These are phyloP conservation scores for Mollisiaceae sp. DNA, from an alignment of 2,329 filamentous ascomycete species.

Conservation along the genomic window DNA sequence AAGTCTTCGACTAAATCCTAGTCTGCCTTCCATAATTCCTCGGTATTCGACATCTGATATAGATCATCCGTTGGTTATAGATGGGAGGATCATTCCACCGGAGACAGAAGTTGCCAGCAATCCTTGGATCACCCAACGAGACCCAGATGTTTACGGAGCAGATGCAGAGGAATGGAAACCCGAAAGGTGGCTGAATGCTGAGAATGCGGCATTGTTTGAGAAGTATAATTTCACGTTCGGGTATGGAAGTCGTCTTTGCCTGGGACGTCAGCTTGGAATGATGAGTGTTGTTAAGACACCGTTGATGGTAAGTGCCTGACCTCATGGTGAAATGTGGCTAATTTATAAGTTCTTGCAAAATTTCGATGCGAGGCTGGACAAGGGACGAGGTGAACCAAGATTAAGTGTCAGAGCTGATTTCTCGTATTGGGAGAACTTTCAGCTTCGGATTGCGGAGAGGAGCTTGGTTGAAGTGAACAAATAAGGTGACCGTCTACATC, in stretches of 20 bases:
- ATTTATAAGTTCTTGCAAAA: slow-evolving; percentile 5
- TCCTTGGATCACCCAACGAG: slow-evolving; percentile 8
- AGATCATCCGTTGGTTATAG: not conserved
- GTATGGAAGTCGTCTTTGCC: slow-evolving; percentile 3
- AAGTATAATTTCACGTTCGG: slow-evolving; percentile 7
- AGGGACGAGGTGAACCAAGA: not conserved
- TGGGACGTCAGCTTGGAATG: slow-evolving; percentile 7
- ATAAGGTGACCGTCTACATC: too few species aligned
- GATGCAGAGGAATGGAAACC: slow-evolving; percentile 12
- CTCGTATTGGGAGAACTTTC: slow-evolving; percentile 9
- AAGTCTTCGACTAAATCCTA: slow-evolving; percentile 10
- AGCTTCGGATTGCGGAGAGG: not conserved
- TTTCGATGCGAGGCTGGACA: not conserved
- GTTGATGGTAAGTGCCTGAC: not conserved
- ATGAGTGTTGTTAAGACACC: slow-evolving; percentile 12
- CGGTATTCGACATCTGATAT: slow-evolving; percentile 8
- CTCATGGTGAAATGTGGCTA: not conserved
- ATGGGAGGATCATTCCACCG: not conserved
- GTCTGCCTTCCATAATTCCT: slow-evolving; percentile 4
- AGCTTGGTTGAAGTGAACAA: not conserved
- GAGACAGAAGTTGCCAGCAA: not conserved
- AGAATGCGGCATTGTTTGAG: slow-evolving; percentile 2
- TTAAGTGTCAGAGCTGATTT: slow-evolving; percentile 9
- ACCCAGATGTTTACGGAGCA: not conserved
- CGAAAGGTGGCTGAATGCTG: slow-evolving; percentile 9